A percentile compares a stretch with the other conserved stretches of the same genome.
Conservation (phyloP, 1,139 yeast genomes). For the Yamadazyma epiphylla region DNA sequence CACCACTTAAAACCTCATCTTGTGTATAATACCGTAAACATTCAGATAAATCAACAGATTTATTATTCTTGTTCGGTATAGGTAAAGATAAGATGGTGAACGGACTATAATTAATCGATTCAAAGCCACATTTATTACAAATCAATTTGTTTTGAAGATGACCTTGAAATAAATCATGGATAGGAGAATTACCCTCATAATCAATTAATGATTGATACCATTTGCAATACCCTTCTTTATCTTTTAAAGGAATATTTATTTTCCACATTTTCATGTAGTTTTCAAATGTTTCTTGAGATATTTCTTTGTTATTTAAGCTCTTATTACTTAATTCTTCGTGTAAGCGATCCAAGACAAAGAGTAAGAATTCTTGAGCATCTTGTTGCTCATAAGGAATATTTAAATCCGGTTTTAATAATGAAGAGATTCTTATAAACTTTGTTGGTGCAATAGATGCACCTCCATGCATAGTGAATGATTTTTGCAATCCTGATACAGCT, state of each 20-base stretch:
- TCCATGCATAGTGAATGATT: conserved; percentile 50
- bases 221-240: conserved; percentile 49
- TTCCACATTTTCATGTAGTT: conserved; percentile 29
- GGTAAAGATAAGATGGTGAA: conserved; percentile 66
- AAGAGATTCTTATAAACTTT: conserved; percentile 54
- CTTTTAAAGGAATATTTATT: conserved; percentile 26
- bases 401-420: conserved; percentile 58
- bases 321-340: conserved; percentile 58
- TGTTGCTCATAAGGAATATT: conserved; percentile 71
- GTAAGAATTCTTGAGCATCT: conserved; percentile 72
- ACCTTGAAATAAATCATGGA: conserved; percentile 62
- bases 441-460: conserved; percentile 63
- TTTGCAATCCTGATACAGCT: conserved; percentile 38
- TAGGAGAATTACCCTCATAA: conserved; percentile 62
- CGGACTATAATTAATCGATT: conserved; percentile 55
- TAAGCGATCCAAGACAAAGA: conserved; percentile 60
- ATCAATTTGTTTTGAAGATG: conserved; percentile 61
- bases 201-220: conserved; percentile 55
- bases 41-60: conserved; percentile 47
- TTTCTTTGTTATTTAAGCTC: conserved; percentile 12
- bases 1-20: conserved; percentile 66
- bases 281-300: conserved; percentile 16
- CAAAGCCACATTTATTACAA: conserved; percentile 62
- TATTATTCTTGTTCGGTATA: conserved; percentile 43
- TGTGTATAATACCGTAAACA: conserved; percentile 65